Base-by-base conservation (phyloP, 495 filamentous ascomycete genomes). In the Talaromyces liani region DNA sequence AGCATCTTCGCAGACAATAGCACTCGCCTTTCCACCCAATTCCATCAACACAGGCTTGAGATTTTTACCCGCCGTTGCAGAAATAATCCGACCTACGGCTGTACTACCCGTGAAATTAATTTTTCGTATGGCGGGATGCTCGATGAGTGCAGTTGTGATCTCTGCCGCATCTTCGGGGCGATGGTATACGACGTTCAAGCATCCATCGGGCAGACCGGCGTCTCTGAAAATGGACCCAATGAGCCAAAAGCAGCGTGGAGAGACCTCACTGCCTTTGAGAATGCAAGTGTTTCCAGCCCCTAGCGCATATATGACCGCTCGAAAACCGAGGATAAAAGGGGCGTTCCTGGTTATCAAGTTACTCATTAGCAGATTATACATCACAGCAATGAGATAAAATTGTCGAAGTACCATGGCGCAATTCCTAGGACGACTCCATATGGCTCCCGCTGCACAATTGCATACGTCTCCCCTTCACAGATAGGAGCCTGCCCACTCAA, bases 351-450 rank as follows among this genome's bases (percentile, higher is more conserved):
- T 9, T 20, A 61, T 22, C 39, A 49, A 31, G 36, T 31, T 20
- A 12, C 14, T 16, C n/a, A 61, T 41, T 61, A 51, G 34, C 41
- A 29, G 4, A 14, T 8, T 29, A 6, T 31, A 31, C 29, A 31
- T 20, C 7, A 22, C 1, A 51, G 2, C 27, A 51, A 29, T 24
- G 12, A n/a, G 9, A 49, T 8, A 31, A n/a, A 20, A 61, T n/a
- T 8, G 20, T 36, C 9, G 12, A 36, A 12, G 6, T 55, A 62
- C 90, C 92, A 96, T 33, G 93, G 91, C 22, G 91, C 91, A 74
- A 95, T 91, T 36, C 83, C 86, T 18, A 96, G 77, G 3, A 93
- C 75, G 27, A 94, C 91, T 22, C 92, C 92, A 68, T 86, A 91
- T 5, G 92, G 92, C 72, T 95, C 88, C 68, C 87, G 89, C 58